These are phyloP conservation scores for Achlya hypogyna DNA, from an alignment of 352 stramenopile species.

Conservation along the genomic window DNA sequence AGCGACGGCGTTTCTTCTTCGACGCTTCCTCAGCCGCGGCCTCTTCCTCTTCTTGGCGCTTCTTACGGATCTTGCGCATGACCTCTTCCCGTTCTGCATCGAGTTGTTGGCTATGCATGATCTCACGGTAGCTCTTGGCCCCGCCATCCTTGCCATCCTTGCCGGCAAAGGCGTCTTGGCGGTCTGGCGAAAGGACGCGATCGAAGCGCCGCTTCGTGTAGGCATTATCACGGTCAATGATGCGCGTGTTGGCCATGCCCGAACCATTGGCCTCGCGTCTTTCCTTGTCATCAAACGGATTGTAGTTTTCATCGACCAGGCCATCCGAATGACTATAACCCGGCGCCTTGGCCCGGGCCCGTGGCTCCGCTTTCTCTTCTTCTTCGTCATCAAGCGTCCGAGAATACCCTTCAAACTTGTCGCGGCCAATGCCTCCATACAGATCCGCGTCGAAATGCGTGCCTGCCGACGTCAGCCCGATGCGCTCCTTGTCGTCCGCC, in stretches of 20 bases:
- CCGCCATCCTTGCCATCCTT: constrained; percentile 66
- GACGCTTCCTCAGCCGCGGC: constrained; percentile 27
- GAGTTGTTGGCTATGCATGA: constrained; percentile 87
- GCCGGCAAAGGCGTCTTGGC: constrained; percentile 84
- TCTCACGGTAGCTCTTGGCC: constrained; percentile 73
- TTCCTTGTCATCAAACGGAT: constrained; percentile 77
- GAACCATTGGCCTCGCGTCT: constrained; percentile 71
- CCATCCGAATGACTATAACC: constrained; percentile 31
- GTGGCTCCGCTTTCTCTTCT: constrained; percentile 24
- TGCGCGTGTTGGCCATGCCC: constrained; percentile 90
- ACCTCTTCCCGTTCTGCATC: constrained; percentile 81
- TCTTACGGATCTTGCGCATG: constrained; percentile 81
- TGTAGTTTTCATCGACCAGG: constrained; percentile 73
- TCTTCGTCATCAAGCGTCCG: constrained; percentile 46
- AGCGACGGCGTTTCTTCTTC: constrained; percentile 69
- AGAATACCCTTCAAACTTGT: constrained; percentile 57
- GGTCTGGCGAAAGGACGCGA: constrained; percentile 80
- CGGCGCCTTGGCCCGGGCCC: background rate
- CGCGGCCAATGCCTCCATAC: constrained; percentile 32
- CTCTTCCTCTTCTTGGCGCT: constrained; percentile 44
- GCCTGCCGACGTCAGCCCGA: constrained; percentile 47
- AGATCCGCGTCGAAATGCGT: constrained; percentile 67
- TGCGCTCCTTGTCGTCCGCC: constrained; percentile 18
- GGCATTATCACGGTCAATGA: constrained; percentile 90
- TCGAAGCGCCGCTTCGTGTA: constrained; percentile 86